Evolutionary conservation across 2,329 filamentous ascomycete genomes (phyloP).

Genomic region (Curvularia spicifera): DNA sequence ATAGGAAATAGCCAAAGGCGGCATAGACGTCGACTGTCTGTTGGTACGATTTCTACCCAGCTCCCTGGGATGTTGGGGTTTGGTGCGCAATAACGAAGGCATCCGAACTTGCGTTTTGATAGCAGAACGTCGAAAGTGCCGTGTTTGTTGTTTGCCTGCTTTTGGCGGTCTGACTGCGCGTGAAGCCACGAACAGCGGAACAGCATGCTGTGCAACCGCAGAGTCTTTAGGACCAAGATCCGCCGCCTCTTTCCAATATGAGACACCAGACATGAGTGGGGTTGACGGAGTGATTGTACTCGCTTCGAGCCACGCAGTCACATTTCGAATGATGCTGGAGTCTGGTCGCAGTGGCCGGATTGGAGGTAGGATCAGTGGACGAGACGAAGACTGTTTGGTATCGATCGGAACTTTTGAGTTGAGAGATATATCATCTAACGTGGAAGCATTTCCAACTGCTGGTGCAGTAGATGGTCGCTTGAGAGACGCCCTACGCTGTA

Average conservation of each 20-base stretch:
- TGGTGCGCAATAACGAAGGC: constrained; percentile 33
- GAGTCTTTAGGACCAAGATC: constrained; percentile 13
- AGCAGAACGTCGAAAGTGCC: constrained; percentile 34
- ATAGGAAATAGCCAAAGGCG: constrained; percentile 28
- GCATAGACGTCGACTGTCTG: constrained; percentile 36
- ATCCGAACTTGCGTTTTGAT: constrained; percentile 42
- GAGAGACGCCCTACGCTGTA: constrained; percentile 17
- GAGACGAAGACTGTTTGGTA: constrained; percentile 16
- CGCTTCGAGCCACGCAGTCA: constrained; percentile 45
- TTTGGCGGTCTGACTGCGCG: constrained; percentile 21
- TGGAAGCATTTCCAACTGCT: constrained; percentile 11
- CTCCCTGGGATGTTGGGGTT: constrained; percentile 17
- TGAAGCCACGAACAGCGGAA: constrained; percentile 30
- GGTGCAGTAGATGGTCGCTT: constrained; percentile 39
- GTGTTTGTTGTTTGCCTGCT: constrained; percentile 30
- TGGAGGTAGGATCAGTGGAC: constrained; percentile 24
- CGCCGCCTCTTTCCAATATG: constrained; percentile 41
- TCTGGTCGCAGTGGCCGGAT: constrained; percentile 33
- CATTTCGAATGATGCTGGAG: constrained; percentile 34
- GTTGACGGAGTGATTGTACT: constrained; percentile 35
- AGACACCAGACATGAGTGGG: constrained; percentile 43
- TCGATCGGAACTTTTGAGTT: constrained; percentile 16
- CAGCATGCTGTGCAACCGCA: constrained; percentile 34
- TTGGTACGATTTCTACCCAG: constrained; percentile 24
- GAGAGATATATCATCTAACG: background rate